Evolutionary conservation across 768 basidiomycete genomes (phyloP).

Genomic region (Leccinum pellstonianum): DNA sequence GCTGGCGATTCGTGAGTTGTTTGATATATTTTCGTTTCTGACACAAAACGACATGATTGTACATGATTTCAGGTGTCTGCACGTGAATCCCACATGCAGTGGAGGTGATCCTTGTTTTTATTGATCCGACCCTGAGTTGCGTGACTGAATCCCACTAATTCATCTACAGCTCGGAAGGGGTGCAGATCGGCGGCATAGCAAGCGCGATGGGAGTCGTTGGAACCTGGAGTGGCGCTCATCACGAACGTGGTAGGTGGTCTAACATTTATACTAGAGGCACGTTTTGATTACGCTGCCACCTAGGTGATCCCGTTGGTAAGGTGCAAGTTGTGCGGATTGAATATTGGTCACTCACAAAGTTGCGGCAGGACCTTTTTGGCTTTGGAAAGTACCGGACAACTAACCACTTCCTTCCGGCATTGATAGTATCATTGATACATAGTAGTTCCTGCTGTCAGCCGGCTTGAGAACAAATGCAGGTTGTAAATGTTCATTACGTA

Average conservation of each 20-base stretch:
- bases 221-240: conserved; percentile 62
- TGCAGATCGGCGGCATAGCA: conserved; percentile 63
- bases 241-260: conserved; percentile 47
- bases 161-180: conserved; percentile 55
- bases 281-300: background rate
- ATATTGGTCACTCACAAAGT: background rate
- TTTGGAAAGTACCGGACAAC: conserved; percentile 56
- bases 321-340: background rate
- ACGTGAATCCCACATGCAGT: conserved; percentile 52
- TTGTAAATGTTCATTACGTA: conserved; percentile 14
- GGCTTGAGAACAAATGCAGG: background rate
- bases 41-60: conserved; percentile 10
- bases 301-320: conserved; percentile 67
- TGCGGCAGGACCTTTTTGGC: conserved; percentile 64
- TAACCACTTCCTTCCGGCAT: conserved; percentile 33
- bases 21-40: background rate
- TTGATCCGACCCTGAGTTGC: background rate
- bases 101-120: conserved; percentile 46
- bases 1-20: conserved; percentile 60
- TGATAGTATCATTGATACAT: background rate
- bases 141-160: background rate
- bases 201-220: conserved; percentile 69
- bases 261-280: background rate
- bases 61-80: conserved; percentile 45
- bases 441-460: background rate